Evolutionary conservation across 1,284 basidiomycete genomes (phyloP), one percentile per base, ranked within the genome.

Genomic region (Heterobasidion parviporum): DNA sequence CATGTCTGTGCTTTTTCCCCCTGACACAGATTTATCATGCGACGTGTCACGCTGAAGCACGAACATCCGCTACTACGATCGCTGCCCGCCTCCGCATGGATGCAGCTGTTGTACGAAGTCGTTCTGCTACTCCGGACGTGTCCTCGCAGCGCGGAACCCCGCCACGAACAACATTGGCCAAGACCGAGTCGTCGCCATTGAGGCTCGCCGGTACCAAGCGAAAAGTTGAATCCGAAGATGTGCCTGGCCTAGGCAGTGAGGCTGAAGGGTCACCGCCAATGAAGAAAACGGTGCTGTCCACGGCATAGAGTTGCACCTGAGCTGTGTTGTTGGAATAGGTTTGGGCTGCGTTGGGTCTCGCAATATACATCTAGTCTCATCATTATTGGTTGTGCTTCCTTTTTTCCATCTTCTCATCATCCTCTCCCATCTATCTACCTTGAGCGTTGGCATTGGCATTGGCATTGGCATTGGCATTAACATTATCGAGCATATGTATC

Each of bases 41-140:
- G 47, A 95, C 92, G 3, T 96, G 94, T 71, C 85, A 90, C 69
- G 87, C 90, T 33, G 93, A 96, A 66, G 86, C 88, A 18, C 67
- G 80, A 51, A 70, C 71, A 43, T 82, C 83, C 54, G 79, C 81
- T 55, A 81, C 77, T 62, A 83, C 69, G 63, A 70, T 89, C 52
- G 87, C 81, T 47, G 78, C 80, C 8, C 80, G 86, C 51, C 67
- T 91, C 62, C 82, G 83, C 18, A 59, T 80, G 72, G 71, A 83
- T 74, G 48, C 69, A 69, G 59, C 74, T 35, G 43, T 36, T 59
- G 88, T 86, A 73, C 83, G 87, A 59, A 89, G 87, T 74, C 83
- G 87, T 60, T 84, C 84, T 61, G 76, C 74, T 62, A 90, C 88
- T 15, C 88, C 88, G 66, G 88, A 89, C 66, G 73, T 62, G 7